A percentile compares a stretch with the other conserved stretches of the same genome.
Conservation (phyloP, 352 stramenopile species). For the Phytophthora palmivora region DNA sequence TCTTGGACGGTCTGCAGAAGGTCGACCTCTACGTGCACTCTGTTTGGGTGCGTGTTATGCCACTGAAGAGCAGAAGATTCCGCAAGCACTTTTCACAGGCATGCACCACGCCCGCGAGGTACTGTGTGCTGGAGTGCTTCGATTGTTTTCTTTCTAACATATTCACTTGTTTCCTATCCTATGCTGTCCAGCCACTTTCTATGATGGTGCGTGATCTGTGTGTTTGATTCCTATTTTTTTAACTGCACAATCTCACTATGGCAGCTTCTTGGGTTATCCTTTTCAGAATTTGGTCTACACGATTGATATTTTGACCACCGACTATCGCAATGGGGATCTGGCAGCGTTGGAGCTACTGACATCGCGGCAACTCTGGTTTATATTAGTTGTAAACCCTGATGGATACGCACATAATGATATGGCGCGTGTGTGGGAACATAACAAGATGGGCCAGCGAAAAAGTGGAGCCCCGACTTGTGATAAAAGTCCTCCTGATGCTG, state of each 20-base stretch:
- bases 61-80: slow-evolving; percentile 26
- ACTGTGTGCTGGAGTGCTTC: slow-evolving; percentile 10
- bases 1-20: slow-evolving; percentile 68
- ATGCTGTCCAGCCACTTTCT: slow-evolving; percentile 65
- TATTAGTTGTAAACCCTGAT: slow-evolving; percentile 85
- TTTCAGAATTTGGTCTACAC: slow-evolving; percentile 83
- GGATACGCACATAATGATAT: slow-evolving; percentile 83
- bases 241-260: slow-evolving; percentile 4
- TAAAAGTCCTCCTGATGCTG: slow-evolving; percentile 43
- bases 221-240: not conserved
- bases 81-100: slow-evolving; percentile 80
- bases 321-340: slow-evolving; percentile 65
- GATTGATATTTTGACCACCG: slow-evolving; percentile 74
- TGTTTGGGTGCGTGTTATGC: slow-evolving; percentile 67
- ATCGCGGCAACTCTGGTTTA: slow-evolving; percentile 84
- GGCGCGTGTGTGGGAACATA: slow-evolving; percentile 56
- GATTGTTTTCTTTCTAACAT: slow-evolving; percentile 4
- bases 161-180: not conserved
- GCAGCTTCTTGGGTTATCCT: not conserved
- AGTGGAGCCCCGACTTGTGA: slow-evolving; percentile 56
- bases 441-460: slow-evolving; percentile 71
- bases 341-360: slow-evolving; percentile 61
- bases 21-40: slow-evolving; percentile 64
- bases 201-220: slow-evolving; percentile 70
- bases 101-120: slow-evolving; percentile 89